Conservation (phyloP, 73 alveolate species). For the Tetrahymena thermophila region DNA sequence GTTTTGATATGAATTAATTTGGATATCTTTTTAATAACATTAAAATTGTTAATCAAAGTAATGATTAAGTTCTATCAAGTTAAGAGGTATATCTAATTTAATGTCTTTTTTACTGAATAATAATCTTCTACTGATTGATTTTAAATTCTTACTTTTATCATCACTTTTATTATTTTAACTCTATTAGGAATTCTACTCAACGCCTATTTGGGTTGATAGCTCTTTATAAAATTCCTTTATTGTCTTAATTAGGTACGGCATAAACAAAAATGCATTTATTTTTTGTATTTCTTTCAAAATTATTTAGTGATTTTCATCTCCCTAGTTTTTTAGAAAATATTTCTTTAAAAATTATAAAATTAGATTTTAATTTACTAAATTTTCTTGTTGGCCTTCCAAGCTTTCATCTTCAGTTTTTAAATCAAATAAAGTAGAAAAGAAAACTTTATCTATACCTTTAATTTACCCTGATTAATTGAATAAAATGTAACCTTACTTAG, state of each 20-base stretch:
- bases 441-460: background rate
- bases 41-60: background rate
- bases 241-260: background rate
- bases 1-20: background rate
- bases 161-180: no score
- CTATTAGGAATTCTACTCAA: background rate
- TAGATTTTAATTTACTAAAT: no score
- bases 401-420: background rate
- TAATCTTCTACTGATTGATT: background rate
- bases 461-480: background rate
- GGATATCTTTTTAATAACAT: background rate
- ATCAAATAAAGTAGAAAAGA: background rate
- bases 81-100: background rate
- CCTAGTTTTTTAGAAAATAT: background rate
- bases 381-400: background rate
- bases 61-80: background rate
- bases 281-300: background rate
- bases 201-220: background rate
- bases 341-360: no score
- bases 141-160: background rate
- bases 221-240: no score
- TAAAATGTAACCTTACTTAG: background rate
- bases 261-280: no score
- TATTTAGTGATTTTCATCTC: background rate
- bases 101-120: background rate